Evolutionary conservation across 768 basidiomycete species (phyloP).

Genomic region (Naganishia vaughanmartiniae): DNA sequence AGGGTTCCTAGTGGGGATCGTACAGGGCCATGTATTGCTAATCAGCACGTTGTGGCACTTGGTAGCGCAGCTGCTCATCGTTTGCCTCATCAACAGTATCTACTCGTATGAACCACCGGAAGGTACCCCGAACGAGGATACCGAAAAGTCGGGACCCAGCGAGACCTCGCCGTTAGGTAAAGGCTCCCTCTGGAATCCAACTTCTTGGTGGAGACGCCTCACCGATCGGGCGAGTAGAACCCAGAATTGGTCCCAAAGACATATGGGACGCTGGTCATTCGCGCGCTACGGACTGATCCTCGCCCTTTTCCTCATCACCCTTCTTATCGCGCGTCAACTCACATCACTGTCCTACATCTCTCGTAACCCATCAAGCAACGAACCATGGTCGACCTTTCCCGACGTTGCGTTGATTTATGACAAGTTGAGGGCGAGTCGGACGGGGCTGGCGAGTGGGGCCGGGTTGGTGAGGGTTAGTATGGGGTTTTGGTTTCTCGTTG

Average conservation of each 20-base stretch:
- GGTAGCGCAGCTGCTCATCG: background rate
- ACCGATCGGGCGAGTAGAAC: background rate
- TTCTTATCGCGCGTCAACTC: constrained; percentile 6
- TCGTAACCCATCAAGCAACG: background rate
- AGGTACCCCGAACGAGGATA: background rate
- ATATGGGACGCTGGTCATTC: background rate
- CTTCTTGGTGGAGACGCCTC: background rate
- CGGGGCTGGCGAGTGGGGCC: background rate
- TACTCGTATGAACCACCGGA: background rate
- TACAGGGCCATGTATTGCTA: background rate
- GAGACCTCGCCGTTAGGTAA: too few relatives aligned
- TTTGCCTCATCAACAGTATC: background rate
- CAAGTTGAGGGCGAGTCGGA: background rate
- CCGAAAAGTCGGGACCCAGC: background rate
- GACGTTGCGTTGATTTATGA: constrained; percentile 1
- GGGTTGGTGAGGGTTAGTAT: background rate
- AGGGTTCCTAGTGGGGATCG: background rate
- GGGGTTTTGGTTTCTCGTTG: constrained; percentile 2
- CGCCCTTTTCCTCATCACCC: background rate
- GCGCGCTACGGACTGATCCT: background rate
- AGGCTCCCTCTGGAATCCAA: too few relatives aligned
- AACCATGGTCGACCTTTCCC: constrained; percentile 4
- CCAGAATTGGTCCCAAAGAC: background rate
- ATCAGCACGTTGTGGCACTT: constrained; percentile 14
- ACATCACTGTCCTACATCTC: constrained; percentile 6